Conservation (phyloP, 2,329 filamentous ascomycete species). For the Aspergillus transmontanensis region DNA sequence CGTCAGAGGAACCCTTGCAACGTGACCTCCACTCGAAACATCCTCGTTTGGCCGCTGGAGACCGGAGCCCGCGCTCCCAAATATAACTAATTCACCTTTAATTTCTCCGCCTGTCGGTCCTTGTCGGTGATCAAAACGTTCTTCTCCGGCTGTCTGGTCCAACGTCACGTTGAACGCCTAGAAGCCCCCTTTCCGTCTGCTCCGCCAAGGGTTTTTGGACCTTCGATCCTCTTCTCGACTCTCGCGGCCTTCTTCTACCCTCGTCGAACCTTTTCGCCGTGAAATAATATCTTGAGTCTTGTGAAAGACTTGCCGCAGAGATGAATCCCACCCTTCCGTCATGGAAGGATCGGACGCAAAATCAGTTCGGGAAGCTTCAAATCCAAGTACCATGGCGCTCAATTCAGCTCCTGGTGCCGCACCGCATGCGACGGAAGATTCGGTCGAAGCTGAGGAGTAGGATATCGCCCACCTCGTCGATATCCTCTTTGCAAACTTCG, state of each 20-base stretch:
- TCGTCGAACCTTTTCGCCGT: not conserved
- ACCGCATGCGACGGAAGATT: conserved; percentile 67
- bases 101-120: conserved; percentile 19
- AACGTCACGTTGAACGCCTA: conserved; percentile 22
- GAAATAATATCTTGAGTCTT: conserved; percentile 21
- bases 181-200: conserved; percentile 22
- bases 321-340: conserved; percentile 44
- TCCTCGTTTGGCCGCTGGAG: conserved; percentile 29
- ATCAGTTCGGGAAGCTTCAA: conserved; percentile 48
- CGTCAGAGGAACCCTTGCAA: conserved; percentile 32
- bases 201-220: conserved; percentile 10
- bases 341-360: conserved; percentile 51
- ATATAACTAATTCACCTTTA: conserved; percentile 13
- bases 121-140: conserved; percentile 21
- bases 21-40: conserved; percentile 27
- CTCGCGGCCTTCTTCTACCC: not conserved
- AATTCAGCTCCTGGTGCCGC: conserved; percentile 58
- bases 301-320: conserved; percentile 27
- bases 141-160: conserved; percentile 2
- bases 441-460: conserved; percentile 69
- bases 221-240: conserved; percentile 2
- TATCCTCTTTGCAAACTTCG: conserved; percentile 77
- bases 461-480: conserved; percentile 68
- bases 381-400: conserved; percentile 53
- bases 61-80: conserved; percentile 22